Evolutionary conservation across 1,284 basidiomycete species (phyloP).

Genomic region (Grifola frondosa): DNA sequence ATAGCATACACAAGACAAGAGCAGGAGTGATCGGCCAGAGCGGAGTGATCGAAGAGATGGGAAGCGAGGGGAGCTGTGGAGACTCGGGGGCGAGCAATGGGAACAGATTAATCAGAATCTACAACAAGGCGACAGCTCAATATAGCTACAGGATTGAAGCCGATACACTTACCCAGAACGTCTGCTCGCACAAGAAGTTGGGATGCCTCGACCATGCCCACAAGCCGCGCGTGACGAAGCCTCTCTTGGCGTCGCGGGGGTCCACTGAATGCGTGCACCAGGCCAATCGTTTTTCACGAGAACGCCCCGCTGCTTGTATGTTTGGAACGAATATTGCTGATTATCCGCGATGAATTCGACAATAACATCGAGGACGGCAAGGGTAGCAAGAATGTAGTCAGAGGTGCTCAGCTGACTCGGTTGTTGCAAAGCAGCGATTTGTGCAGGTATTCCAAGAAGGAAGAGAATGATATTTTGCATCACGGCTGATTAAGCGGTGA

Average conservation of each 20-base stretch:
- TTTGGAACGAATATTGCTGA: conserved; percentile 85
- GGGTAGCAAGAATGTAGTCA: conserved; percentile 65
- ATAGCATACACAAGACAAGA: conserved; percentile 62
- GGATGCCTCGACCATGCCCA: conserved; percentile 90
- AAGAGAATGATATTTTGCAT: conserved; percentile 83
- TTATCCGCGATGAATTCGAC: conserved; percentile 87
- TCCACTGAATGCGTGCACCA: conserved; percentile 63
- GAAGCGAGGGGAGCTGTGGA: conserved; percentile 34
- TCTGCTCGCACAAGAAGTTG: conserved; percentile 88
- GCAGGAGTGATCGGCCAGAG: conserved; percentile 52
- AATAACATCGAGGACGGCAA: conserved; percentile 60
- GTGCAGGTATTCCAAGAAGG: conserved; percentile 63
- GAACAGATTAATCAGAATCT: conserved; percentile 70
- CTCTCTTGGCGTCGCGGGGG: conserved; percentile 71
- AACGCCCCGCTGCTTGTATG: conserved; percentile 67
- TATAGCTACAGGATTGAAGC: neutral
- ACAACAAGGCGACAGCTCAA: neutral
- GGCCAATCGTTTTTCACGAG: conserved; percentile 58
- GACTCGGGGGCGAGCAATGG: conserved; percentile 54
- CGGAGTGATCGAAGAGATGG: conserved; percentile 30
- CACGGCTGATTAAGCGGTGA: conserved; percentile 40
- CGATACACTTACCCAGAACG: conserved; percentile 73
- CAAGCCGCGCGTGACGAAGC: conserved; percentile 83
- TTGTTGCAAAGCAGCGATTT: conserved; percentile 53
- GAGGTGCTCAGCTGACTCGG: conserved; percentile 53